Percentiles rank a stretch among this genome's conserved stretches.
Evolutionary conservation across 257 asterid genomes (phyloP).

Genomic region (Solanum piurae): DNA sequence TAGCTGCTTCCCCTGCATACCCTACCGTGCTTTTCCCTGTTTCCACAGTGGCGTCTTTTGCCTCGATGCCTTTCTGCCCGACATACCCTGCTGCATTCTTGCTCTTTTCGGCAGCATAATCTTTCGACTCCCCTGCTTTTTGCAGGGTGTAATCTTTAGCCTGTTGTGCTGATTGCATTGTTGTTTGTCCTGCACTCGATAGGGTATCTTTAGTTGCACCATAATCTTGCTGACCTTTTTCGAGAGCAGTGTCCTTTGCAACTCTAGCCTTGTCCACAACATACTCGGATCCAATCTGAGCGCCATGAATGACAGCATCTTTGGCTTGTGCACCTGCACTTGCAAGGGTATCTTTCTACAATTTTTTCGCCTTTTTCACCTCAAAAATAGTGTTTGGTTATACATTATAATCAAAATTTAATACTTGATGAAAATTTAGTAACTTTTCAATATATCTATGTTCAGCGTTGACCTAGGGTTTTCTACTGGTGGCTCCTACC

Average conservation of each 20-base stretch:
- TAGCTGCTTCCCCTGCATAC: slow-evolving; percentile 44
- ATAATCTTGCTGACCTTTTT: not conserved
- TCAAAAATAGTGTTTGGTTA: not conserved
- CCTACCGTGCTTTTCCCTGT: slow-evolving; percentile 35
- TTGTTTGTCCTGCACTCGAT: not conserved
- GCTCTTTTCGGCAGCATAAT: slow-evolving; percentile 3
- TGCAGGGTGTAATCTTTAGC: slow-evolving; percentile 9
- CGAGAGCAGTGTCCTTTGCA: not conserved
- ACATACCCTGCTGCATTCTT: slow-evolving; percentile 24
- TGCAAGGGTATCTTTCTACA: not conserved
- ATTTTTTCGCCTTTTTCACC: not conserved
- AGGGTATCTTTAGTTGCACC: not conserved
- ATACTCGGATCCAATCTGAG: not conserved
- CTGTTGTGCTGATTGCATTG: not conserved
- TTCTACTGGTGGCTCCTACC: too few relatives aligned
- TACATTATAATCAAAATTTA: not conserved
- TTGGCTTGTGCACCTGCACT: not conserved
- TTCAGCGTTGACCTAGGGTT: not conserved
- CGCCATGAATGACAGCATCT: not conserved
- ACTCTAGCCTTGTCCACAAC: not conserved
- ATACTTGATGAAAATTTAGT: too few relatives aligned
- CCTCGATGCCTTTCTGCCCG: slow-evolving; percentile 27
- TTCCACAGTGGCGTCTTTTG: slow-evolving; percentile 34
- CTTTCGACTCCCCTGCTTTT: slow-evolving; percentile 10
- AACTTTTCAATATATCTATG: not conserved